These are phyloP conservation scores for Iodosphaeria phyllophila DNA, from an alignment of 2,329 filamentous ascomycete genomes.

Conservation along the genomic window DNA sequence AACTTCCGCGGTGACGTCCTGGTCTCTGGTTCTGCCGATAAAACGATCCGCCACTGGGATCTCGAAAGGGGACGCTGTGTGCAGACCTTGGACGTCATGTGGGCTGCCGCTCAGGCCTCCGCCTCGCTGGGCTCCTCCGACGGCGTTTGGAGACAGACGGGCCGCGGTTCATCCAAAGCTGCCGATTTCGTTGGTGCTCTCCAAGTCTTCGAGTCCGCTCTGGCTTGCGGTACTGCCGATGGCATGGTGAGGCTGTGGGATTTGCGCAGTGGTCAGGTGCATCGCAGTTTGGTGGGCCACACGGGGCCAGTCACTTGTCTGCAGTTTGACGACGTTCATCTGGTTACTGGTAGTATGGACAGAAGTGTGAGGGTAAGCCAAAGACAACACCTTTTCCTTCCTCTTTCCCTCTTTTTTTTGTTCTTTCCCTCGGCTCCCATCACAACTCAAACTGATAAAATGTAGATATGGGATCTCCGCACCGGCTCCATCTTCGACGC, in stretches of 20 bases:
- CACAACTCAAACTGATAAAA: slow-evolving; percentile 9
- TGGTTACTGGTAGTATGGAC: slow-evolving; percentile 85
- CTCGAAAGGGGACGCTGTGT: slow-evolving; percentile 92
- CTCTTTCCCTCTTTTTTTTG: slow-evolving; percentile 1
- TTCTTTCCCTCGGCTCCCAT: slow-evolving; percentile 2
- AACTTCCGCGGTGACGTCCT: slow-evolving; percentile 80
- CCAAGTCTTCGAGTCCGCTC: slow-evolving; percentile 87
- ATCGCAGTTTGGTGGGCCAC: slow-evolving; percentile 85
- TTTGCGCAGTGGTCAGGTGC: slow-evolving; percentile 89
- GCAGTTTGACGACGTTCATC: slow-evolving; percentile 89
- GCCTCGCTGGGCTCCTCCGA: slow-evolving; percentile 44
- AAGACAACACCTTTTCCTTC: slow-evolving; percentile 6
- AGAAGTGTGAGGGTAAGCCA: slow-evolving; percentile 73
- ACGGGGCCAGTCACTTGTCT: slow-evolving; percentile 86
- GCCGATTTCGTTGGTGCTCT: slow-evolving; percentile 90
- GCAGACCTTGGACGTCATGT: slow-evolving; percentile 92
- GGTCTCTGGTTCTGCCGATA: slow-evolving; percentile 91
- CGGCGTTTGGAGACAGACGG: slow-evolving; percentile 53
- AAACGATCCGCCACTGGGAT: slow-evolving; percentile 96
- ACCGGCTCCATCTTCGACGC: slow-evolving; percentile 92
- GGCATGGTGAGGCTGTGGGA: slow-evolving; percentile 97
- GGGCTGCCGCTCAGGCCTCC: slow-evolving; percentile 84
- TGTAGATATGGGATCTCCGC: slow-evolving; percentile 97
- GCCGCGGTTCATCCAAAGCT: slow-evolving; percentile 41
- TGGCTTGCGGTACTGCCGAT: slow-evolving; percentile 92